Percentiles rank a stretch among this genome's conserved stretches.
Conservation (phyloP, 768 basidiomycete genomes). For the Boletus rufocinnamomeus region DNA sequence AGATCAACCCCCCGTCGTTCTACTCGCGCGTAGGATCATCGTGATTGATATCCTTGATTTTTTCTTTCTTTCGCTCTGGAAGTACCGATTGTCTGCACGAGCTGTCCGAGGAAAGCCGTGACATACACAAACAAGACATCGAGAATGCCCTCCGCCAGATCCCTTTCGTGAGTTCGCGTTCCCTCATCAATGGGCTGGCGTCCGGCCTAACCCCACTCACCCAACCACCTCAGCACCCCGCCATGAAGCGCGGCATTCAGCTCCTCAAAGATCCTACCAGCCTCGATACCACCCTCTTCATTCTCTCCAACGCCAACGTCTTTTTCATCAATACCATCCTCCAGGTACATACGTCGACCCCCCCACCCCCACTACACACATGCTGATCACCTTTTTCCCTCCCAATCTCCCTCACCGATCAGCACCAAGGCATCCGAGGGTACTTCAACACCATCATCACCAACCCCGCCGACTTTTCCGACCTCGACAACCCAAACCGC, state of each 20-base stretch:
- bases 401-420: neutral
- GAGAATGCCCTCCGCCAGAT: constrained; percentile 74
- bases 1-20: constrained; percentile 26
- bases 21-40: neutral
- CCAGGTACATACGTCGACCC: constrained; percentile 52
- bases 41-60: neutral
- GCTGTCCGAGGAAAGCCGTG: constrained; percentile 56
- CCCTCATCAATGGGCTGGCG: neutral
- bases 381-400: neutral
- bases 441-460: constrained; percentile 87
- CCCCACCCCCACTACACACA: neutral
- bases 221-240: constrained; percentile 72
- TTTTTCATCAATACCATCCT: constrained; percentile 92
- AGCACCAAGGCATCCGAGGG: constrained; percentile 73
- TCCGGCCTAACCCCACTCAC: neutral
- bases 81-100: constrained; percentile 74
- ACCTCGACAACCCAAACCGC: constrained; percentile 56
- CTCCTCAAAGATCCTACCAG: constrained; percentile 64
- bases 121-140: constrained; percentile 73
- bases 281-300: constrained; percentile 76
- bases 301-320: constrained; percentile 91
- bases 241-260: constrained; percentile 90
- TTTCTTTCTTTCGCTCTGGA: neutral
- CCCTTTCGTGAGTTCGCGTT: constrained; percentile 70
- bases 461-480: constrained; percentile 86